phyloP scores from a whole-genome alignment of 2,329 filamentous ascomycete species.

The Didymella pomorum region DNA sequence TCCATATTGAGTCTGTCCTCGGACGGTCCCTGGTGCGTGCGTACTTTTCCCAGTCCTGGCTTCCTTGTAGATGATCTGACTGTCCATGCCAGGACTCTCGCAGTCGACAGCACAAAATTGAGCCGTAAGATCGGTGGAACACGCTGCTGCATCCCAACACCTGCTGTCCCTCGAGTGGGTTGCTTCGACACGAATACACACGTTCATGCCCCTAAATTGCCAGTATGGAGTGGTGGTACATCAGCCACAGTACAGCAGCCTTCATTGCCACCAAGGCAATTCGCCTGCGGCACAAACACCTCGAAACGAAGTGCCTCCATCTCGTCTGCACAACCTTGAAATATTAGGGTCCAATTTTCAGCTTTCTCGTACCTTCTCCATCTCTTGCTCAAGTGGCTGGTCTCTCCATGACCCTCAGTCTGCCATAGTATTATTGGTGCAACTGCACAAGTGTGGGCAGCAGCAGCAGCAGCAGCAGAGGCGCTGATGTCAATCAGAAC shows the following conservation, averaged over 20 bases:
- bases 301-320: not conserved
- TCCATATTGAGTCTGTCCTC: not conserved
- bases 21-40: not conserved
- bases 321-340: not conserved
- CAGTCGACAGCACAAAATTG: no score
- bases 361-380: not conserved
- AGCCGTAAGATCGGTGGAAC: not conserved
- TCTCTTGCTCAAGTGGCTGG: not conserved
- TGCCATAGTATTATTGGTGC: not conserved
- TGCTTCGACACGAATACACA: not conserved
- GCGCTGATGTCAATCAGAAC: not conserved
- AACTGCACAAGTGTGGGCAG: not conserved
- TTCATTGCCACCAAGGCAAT: not conserved
- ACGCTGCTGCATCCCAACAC: not conserved
- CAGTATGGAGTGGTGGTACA: not conserved
- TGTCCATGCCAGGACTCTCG: not conserved
- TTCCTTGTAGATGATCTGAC: not conserved
- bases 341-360: not conserved
- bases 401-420: not conserved
- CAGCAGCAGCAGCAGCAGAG: not conserved
- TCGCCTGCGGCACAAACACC: not conserved
- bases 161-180: not conserved
- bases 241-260: not conserved
- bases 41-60: not conserved
- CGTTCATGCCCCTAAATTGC: not conserved